A percentile compares a stretch with the other conserved stretches of the same genome.
Conservation (phyloP, 345 rosid genomes). For the Iberis pinnata region DNA sequence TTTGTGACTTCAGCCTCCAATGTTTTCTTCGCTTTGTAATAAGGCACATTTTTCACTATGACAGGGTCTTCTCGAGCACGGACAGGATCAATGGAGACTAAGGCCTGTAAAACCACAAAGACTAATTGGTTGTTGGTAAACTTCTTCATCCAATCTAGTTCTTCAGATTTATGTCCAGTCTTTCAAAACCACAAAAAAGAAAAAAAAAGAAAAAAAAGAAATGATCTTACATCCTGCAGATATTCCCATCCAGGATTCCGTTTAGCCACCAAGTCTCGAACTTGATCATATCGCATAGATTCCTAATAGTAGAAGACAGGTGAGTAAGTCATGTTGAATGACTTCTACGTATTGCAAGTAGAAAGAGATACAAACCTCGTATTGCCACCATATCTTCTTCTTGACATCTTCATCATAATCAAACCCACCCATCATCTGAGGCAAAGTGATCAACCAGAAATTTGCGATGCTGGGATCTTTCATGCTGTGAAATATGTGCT, state of each 20-base stretch:
- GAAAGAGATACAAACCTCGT: slow-evolving; percentile 46
- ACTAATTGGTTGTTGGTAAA: slow-evolving; percentile 14
- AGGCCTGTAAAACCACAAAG: slow-evolving; percentile 44
- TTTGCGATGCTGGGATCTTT: slow-evolving; percentile 93
- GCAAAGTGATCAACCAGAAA: slow-evolving; percentile 86
- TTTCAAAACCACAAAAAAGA: background rate
- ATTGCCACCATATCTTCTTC: slow-evolving; percentile 88
- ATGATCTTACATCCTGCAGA: slow-evolving; percentile 71
- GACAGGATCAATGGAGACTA: slow-evolving; percentile 70
- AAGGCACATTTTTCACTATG: slow-evolving; percentile 71
- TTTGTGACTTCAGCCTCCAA: slow-evolving; percentile 71
- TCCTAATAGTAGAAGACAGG: slow-evolving; percentile 40
- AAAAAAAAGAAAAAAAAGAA: too few relatives aligned
- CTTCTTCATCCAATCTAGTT: background rate
- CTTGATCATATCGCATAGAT: slow-evolving; percentile 82
- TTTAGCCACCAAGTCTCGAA: slow-evolving; percentile 72
- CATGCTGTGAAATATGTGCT: slow-evolving; percentile 96
- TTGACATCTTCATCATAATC: slow-evolving; percentile 77
- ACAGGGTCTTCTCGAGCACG: slow-evolving; percentile 81
- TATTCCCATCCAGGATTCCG: slow-evolving; percentile 89
- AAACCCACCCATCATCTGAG: slow-evolving; percentile 78
- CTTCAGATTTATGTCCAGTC: background rate
- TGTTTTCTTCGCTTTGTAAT: slow-evolving; percentile 77
- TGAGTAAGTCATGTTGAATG: background rate
- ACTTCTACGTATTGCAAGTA: slow-evolving; percentile 1